Evolutionary conservation across 2,329 filamentous ascomycete genomes (phyloP).

Genomic region (Cadophora sp.): DNA sequence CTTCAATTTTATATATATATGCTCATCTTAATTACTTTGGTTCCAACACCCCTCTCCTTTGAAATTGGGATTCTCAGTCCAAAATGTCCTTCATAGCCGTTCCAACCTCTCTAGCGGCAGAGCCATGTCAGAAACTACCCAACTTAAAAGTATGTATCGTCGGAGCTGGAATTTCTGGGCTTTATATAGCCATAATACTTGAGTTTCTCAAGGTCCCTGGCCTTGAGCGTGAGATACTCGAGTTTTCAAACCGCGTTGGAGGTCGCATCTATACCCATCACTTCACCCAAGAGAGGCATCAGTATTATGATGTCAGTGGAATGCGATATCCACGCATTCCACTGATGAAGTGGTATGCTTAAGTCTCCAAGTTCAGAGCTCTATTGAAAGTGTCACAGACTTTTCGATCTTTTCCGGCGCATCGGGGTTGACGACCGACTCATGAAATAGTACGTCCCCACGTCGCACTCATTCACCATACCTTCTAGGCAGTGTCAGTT

Average conservation of each 20-base stretch:
- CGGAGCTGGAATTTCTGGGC: constrained; percentile 1
- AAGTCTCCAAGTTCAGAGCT: not conserved
- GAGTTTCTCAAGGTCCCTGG: not conserved
- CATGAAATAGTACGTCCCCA: not conserved
- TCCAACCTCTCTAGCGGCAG: not conserved
- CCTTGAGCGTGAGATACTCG: not conserved
- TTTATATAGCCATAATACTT: not conserved
- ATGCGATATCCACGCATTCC: not conserved
- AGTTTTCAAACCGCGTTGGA: not conserved
- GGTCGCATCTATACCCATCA: not conserved
- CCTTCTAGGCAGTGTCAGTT: too few relatives aligned
- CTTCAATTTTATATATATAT: not conserved
- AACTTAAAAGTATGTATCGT: not conserved
- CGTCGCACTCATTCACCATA: too few relatives aligned
- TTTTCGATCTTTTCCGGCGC: not conserved
- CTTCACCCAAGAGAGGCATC: not conserved
- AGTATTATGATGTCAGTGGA: not conserved
- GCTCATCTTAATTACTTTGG: too few relatives aligned
- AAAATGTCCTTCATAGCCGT: not conserved
- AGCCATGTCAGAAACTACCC: not conserved
- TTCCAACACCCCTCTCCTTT: too few relatives aligned
- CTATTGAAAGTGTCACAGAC: not conserved
- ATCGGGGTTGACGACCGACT: not conserved
- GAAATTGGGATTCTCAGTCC: not conserved
- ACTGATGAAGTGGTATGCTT: not conserved